Evolutionary conservation across 1,284 basidiomycete genomes (phyloP).

Genomic region (Schizophyllum amplum): DNA sequence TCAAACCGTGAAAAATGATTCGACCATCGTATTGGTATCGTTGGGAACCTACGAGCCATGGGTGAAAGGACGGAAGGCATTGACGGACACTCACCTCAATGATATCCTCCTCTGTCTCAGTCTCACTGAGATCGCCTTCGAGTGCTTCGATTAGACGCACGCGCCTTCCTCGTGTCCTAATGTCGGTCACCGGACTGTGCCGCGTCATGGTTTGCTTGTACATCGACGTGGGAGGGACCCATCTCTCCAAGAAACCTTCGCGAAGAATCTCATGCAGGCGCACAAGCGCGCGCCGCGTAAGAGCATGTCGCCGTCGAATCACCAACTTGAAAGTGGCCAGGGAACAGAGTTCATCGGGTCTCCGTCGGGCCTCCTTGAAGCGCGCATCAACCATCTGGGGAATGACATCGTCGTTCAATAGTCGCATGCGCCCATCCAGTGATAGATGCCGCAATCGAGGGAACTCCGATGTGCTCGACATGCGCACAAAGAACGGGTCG

Average conservation of each 20-base stretch:
- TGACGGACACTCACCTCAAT: no score
- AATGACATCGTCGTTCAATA: background rate
- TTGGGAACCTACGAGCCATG: no score
- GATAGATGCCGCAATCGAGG: background rate
- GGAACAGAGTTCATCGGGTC: background rate
- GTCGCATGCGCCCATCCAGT: background rate
- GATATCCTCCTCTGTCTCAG: background rate
- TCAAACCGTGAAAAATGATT: no score
- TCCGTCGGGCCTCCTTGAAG: background rate
- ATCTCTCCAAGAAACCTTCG: background rate
- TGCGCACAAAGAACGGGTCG: background rate
- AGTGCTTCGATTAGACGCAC: background rate
- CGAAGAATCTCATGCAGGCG: background rate
- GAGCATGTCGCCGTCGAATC: background rate
- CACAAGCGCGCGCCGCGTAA: background rate
- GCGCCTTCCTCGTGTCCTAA: background rate
- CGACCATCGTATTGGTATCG: no score
- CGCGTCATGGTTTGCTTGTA: background rate
- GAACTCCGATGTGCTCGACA: background rate
- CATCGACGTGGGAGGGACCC: background rate
- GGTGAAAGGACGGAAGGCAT: no score
- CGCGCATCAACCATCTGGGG: background rate
- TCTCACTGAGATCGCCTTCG: background rate
- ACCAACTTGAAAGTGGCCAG: background rate
- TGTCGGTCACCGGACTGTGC: background rate